Evolutionary conservation across 495 filamentous ascomycete species (phyloP).

Genomic region (Neohortaea acidophila): DNA sequence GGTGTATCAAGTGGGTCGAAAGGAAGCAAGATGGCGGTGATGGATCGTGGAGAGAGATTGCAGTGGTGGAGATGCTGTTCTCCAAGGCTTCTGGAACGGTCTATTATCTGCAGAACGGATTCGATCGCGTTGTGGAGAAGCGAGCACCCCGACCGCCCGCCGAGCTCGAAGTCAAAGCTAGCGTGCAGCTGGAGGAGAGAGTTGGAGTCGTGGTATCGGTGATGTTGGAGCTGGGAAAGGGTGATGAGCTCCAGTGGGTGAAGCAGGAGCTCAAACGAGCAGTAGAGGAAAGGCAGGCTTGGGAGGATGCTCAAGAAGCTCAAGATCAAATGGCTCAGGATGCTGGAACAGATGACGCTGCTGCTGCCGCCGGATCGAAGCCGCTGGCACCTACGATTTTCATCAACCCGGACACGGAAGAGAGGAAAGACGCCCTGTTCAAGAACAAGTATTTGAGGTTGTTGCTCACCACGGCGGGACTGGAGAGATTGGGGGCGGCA

Average conservation of each 20-base stretch:
- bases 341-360: constrained; percentile 29
- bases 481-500: constrained; percentile 49
- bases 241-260: constrained; percentile 66
- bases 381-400: constrained; percentile 30
- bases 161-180: constrained; percentile 66
- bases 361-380: constrained; percentile 10
- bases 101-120: constrained; percentile 78
- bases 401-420: constrained; percentile 53
- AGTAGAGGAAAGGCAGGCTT: constrained; percentile 57
- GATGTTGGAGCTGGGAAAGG: constrained; percentile 59
- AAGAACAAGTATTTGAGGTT: constrained; percentile 83
- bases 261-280: constrained; percentile 52
- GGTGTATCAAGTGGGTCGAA: constrained; percentile 64
- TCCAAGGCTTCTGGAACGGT: constrained; percentile 75
- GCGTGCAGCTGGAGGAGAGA: constrained; percentile 44
- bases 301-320: constrained; percentile 57
- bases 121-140: constrained; percentile 60
- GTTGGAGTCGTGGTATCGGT: constrained; percentile 64
- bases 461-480: constrained; percentile 60
- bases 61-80: constrained; percentile 82
- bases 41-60: constrained; percentile 40
- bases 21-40: constrained; percentile 34
- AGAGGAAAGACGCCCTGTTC: constrained; percentile 58
- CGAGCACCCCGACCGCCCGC: constrained; percentile 47
- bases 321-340: constrained; percentile 13